Evolutionary conservation across 352 stramenopile genomes (phyloP), one percentile per base, ranked within the genome.

Genomic region (Pythium brassicae): DNA sequence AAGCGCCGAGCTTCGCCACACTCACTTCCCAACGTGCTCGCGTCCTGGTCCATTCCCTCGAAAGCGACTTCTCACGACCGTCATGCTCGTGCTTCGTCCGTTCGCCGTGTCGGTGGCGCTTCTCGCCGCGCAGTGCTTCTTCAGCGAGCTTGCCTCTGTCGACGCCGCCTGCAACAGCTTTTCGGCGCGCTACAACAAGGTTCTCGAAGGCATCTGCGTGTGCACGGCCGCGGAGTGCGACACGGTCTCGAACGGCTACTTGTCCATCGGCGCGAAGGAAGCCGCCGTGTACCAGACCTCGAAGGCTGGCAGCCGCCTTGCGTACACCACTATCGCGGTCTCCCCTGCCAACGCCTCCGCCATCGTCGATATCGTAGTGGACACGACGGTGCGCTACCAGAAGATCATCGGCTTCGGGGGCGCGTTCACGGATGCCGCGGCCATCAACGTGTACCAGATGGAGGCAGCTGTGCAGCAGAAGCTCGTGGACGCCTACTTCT

Each of bases 331-430:
- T 7, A 57, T 76, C 40, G 42, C 55, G 12, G 34, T 76, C 40
- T 47, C 57, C 27, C 68, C 32, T 37, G 32, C 20, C 12, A 47
- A 26, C 10, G 43, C 37, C 15, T 67, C 59, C 20, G 55, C 57
- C 12, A 53, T 42, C 12, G 67, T 69, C 14, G 73, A 83, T 48
- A 74, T 80, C 25, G 58, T 69, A 26, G 68, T 88, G 27, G 73
- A 91, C 53, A 72, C 70, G 14, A 59, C 50, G 0, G 70, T 65
- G 27, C 85, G 62, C 52, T 89, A 78, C 71, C 78, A 96, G 65
- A 70, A 83, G 57, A 94, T 97, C 44, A 71, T 86, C 27, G 89
- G 89, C 14, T 97, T 97, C 58, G 89, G 89, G 11, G 89, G 87
- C 19, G 86, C 89, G 23, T 97, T 97, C 72, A 97, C 88, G 10